phyloP scores from a whole-genome alignment of 2,329 filamentous ascomycete species.

The Myrmaecium sp. region DNA sequence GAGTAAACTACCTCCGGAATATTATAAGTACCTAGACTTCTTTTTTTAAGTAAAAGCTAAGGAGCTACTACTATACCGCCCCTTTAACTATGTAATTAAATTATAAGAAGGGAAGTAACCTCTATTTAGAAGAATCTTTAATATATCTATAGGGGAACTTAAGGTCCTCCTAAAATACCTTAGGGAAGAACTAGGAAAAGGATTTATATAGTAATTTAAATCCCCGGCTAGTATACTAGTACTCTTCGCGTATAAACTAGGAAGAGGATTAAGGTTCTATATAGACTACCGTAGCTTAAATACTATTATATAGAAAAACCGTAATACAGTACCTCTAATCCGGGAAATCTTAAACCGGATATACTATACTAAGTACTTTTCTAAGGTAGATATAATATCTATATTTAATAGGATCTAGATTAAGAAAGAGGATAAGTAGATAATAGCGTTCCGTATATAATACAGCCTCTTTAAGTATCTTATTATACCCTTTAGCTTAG shows the following conservation, averaged over 20 bases:
- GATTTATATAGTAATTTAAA: neutral
- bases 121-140: neutral
- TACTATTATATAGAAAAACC: constrained; percentile 1
- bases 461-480: constrained; percentile 11
- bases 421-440: neutral
- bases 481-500: constrained; percentile 12
- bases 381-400: neutral
- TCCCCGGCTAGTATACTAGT: neutral
- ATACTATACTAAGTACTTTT: neutral
- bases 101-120: neutral
- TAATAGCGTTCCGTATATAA: constrained; percentile 7
- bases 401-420: constrained; percentile 2
- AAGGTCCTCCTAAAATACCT: neutral
- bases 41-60: no score
- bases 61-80: no score
- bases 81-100: neutral
- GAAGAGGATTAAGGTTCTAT: neutral
- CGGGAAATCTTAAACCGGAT: neutral
- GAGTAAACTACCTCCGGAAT: no score
- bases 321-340: neutral
- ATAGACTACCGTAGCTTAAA: neutral
- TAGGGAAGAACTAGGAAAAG: neutral
- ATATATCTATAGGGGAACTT: neutral
- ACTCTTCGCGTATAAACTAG: neutral
- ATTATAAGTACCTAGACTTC: no score